Base-by-base conservation (phyloP, 1,139 yeast genomes). In the Debaryomyces coudertii region DNA sequence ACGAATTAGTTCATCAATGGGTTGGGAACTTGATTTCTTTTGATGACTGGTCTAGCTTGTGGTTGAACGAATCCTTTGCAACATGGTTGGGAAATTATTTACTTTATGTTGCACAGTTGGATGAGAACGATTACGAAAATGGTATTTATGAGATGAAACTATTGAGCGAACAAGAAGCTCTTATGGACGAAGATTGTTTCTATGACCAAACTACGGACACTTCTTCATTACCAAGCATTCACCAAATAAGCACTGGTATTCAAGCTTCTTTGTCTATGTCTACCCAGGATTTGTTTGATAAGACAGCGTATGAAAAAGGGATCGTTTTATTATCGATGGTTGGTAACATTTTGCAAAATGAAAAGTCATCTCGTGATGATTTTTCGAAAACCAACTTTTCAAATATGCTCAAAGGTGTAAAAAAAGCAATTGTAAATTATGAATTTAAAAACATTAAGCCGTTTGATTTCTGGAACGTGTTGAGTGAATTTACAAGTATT, bases 1-100 rank as follows among this genome's bases (percentile, higher is more conserved):
- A 87, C 59, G 90, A 86, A 60, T 60, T 86, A 51, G 82, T 85
- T 18, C 95, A 87, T 59, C 92, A 86, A 65, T 87, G 90, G 89
- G 65, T 87, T 41, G 93, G 93, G 2, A 82, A 86, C 53, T 69
- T 73, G 54, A 75, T 85, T 1, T 71, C 87, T 0, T 85, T 85
- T 55, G 86, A 83, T 45, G 77, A 79, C 27, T 86, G 90, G 86
- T 76, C 74, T 44, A 72, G 77, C 55, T 66, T 86, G 36, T 85
- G 93, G 92, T 69, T 87, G 49, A 85, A 85, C 54, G 95, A 87
- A 65, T 69, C 88, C 1, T 82, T 86, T 66, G 92, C 93, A 0
- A 85, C 92, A 0, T 82, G 82, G 77, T 71, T 80, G 44, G 86
- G 87, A 0, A 73, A 78, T 53, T 68, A 71, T 47, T 61, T 77